These are phyloP conservation scores for Sporobolus alterniflorus DNA, from an alignment of 202 grass and related monocot genomes.

Conservation along the genomic window DNA sequence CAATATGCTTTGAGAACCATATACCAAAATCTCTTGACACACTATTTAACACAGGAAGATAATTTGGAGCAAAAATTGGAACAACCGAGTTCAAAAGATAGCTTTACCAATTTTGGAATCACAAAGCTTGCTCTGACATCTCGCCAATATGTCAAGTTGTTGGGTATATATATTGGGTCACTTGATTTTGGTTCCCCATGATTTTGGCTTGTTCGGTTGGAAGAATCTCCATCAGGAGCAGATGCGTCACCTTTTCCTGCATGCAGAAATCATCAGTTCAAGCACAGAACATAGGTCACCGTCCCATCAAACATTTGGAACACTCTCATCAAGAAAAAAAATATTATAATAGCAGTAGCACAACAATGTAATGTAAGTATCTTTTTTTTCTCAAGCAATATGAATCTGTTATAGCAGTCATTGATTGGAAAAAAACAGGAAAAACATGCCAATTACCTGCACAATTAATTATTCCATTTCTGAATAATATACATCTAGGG, in stretches of 20 bases:
- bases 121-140: conserved; percentile 95
- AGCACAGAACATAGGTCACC: conserved; percentile 4
- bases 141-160: conserved; percentile 76
- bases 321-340: conserved; percentile 7
- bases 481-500: not conserved
- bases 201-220: conserved; percentile 35
- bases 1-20: not conserved
- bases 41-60: not conserved
- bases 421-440: not conserved
- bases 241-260: conserved; percentile 81
- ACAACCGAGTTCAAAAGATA: not conserved
- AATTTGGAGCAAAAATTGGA: not conserved
- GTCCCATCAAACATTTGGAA: not conserved
- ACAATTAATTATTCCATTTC: not conserved
- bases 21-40: not conserved
- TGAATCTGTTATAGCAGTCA: not conserved
- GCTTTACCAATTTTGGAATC: conserved; percentile 62
- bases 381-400: not conserved
- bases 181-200: conserved; percentile 53
- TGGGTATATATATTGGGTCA: conserved; percentile 43
- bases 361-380: not conserved
- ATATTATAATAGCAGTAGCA: not conserved
- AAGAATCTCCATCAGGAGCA: conserved; percentile 61
- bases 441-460: not conserved
- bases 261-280: conserved; percentile 23